Percentiles rank a stretch among this genome's conserved stretches.
Conservation (phyloP, 1,284 basidiomycete genomes). For the Cystobasidium slooffiae region DNA sequence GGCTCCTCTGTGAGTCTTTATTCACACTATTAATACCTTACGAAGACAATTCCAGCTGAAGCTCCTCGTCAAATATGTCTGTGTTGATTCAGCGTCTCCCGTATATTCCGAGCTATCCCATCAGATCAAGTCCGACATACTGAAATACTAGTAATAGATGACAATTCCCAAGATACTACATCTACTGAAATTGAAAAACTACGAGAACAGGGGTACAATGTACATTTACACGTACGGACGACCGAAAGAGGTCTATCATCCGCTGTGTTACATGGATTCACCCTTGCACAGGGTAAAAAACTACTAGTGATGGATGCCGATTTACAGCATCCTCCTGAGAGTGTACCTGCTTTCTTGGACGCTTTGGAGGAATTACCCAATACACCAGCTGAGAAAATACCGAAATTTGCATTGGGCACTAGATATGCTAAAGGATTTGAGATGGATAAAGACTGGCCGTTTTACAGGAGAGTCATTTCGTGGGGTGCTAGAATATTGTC, state of each 20-base stretch:
- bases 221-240: constrained; percentile 60
- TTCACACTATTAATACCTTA: constrained; percentile 30
- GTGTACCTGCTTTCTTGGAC: constrained; percentile 54
- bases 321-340: constrained; percentile 61
- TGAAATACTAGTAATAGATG: constrained; percentile 63
- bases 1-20: constrained; percentile 49
- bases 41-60: constrained; percentile 25
- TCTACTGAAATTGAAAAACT: constrained; percentile 59
- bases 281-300: constrained; percentile 58
- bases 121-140: constrained; percentile 48
- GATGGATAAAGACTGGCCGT: constrained; percentile 61
- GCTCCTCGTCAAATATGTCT: constrained; percentile 11
- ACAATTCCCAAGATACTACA: constrained; percentile 62
- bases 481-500: constrained; percentile 61
- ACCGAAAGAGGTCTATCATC: constrained; percentile 60
- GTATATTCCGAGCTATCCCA: constrained; percentile 38
- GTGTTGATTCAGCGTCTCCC: constrained; percentile 7
- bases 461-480: constrained; percentile 60
- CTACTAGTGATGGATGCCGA: constrained; percentile 63
- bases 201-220: constrained; percentile 59
- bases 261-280: constrained; percentile 61
- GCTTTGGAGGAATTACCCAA: constrained; percentile 61
- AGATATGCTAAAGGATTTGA: constrained; percentile 60
- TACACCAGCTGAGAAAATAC: constrained; percentile 52
- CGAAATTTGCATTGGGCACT: constrained; percentile 59